Conservation (phyloP, 1,139 yeast genomes). For the Magnusiomyces tetraspermus region DNA sequence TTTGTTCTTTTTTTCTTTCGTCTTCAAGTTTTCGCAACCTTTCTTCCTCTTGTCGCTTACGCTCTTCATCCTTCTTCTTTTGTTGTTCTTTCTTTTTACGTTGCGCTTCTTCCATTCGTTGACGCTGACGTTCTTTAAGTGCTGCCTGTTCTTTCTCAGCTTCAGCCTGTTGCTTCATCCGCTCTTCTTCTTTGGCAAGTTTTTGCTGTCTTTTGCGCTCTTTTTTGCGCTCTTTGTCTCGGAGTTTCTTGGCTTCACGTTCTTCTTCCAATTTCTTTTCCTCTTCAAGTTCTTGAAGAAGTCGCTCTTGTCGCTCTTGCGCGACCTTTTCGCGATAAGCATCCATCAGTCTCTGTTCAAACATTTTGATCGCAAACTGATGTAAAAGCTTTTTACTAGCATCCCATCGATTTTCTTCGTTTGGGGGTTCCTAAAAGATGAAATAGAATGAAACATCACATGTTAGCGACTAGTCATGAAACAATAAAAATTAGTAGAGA, state of each 20-base stretch:
- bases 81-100: constrained; percentile 42
- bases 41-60: constrained; percentile 30
- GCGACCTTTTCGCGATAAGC: constrained; percentile 70
- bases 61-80: constrained; percentile 41
- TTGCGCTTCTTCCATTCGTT: constrained; percentile 49
- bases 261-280: constrained; percentile 63
- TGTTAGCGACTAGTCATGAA: too few relatives aligned
- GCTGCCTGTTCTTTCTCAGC: constrained; percentile 43
- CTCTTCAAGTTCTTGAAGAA: constrained; percentile 70
- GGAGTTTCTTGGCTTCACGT: constrained; percentile 59
- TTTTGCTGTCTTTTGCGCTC: constrained; percentile 67
- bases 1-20: constrained; percentile 36
- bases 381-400: constrained; percentile 73
- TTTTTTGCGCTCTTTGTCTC: constrained; percentile 66
- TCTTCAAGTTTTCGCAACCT: constrained; percentile 29
- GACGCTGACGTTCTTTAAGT: constrained; percentile 36
- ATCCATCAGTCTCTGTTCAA: constrained; percentile 59
- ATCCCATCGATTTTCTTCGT: constrained; percentile 55
- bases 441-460: too few relatives aligned
- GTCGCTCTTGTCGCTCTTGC: constrained; percentile 59
- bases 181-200: constrained; percentile 68
- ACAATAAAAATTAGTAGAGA: too few relatives aligned
- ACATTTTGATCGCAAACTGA: constrained; percentile 62
- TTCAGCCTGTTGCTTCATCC: constrained; percentile 50
- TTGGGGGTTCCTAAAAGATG: too few relatives aligned